These are phyloP conservation scores for Clausena lansium DNA, from an alignment of 345 rosid genomes.

Conservation along the genomic window DNA sequence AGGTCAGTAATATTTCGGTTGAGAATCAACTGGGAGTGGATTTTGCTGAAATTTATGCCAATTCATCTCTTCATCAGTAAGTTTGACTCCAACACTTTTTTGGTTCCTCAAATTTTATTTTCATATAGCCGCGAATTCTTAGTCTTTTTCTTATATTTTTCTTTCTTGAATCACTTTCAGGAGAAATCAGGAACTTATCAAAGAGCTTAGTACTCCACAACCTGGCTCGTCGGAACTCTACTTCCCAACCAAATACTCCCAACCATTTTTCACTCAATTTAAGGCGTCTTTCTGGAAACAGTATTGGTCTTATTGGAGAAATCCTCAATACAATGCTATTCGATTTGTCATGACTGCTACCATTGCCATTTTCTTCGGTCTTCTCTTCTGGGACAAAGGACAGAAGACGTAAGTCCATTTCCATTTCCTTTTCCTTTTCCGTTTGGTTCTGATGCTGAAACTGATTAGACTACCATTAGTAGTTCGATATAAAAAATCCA, in stretches of 20 bases:
- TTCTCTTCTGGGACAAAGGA: constrained; percentile 79
- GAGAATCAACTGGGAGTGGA: constrained; percentile 67
- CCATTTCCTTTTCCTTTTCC: too few relatives aligned
- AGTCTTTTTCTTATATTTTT: not conserved
- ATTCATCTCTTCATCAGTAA: constrained; percentile 70
- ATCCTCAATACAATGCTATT: constrained; percentile 74
- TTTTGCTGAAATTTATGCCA: constrained; percentile 63
- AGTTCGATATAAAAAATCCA: too few relatives aligned
- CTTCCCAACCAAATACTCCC: constrained; percentile 66
- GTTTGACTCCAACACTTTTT: constrained; percentile 13
- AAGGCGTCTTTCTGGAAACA: constrained; percentile 84
- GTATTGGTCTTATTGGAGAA: constrained; percentile 73
- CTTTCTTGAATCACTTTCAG: constrained; percentile 30
- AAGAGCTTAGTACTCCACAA: constrained; percentile 56
- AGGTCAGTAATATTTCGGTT: constrained; percentile 55
- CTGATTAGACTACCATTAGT: not conserved
- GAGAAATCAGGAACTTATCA: constrained; percentile 63
- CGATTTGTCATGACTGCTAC: constrained; percentile 56
- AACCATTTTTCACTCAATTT: constrained; percentile 53
- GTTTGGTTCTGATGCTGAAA: not conserved
- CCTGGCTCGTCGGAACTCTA: constrained; percentile 59
- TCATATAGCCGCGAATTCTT: not conserved
- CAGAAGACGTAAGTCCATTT: constrained; percentile 35
- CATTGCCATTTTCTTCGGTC: constrained; percentile 60
- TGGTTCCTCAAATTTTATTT: not conserved